These are phyloP conservation scores for Tolypocladium capitatum DNA, from an alignment of 2,329 filamentous ascomycete species.

Conservation along the genomic window DNA sequence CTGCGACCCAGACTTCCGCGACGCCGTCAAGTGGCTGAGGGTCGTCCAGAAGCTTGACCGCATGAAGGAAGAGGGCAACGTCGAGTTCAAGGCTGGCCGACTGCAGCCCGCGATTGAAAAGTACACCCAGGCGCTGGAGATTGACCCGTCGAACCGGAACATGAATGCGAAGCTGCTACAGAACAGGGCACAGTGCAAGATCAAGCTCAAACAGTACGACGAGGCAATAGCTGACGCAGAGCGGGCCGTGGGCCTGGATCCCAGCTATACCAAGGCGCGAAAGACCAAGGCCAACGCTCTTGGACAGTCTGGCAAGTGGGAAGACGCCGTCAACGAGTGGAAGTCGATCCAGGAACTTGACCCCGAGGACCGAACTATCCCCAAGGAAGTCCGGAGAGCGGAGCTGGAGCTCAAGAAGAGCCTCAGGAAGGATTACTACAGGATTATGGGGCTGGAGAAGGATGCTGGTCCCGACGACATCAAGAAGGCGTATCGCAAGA, in stretches of 20 bases:
- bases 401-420: slow-evolving; percentile 97
- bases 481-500: slow-evolving; percentile 93
- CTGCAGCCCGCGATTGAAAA: slow-evolving; percentile 72
- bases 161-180: slow-evolving; percentile 92
- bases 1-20: slow-evolving; percentile 83
- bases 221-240: slow-evolving; percentile 78
- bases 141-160: slow-evolving; percentile 79
- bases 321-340: slow-evolving; percentile 78
- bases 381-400: slow-evolving; percentile 75
- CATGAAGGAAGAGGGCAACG: slow-evolving; percentile 89
- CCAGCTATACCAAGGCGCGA: slow-evolving; percentile 75
- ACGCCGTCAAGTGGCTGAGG: slow-evolving; percentile 77
- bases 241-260: slow-evolving; percentile 68
- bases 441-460: slow-evolving; percentile 83
- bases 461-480: slow-evolving; percentile 73
- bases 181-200: slow-evolving; percentile 78
- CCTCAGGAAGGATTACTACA: slow-evolving; percentile 96
- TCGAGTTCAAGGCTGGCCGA: slow-evolving; percentile 72
- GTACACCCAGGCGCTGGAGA: slow-evolving; percentile 68
- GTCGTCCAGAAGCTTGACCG: slow-evolving; percentile 85
- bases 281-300: slow-evolving; percentile 89
- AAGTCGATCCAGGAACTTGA: slow-evolving; percentile 76
- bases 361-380: slow-evolving; percentile 66
- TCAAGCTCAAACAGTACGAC: slow-evolving; percentile 72
- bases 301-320: slow-evolving; percentile 78